Evolutionary conservation across 495 filamentous ascomycete genomes (phyloP).

Genomic region (Umbilicaria muhlenbergii): DNA sequence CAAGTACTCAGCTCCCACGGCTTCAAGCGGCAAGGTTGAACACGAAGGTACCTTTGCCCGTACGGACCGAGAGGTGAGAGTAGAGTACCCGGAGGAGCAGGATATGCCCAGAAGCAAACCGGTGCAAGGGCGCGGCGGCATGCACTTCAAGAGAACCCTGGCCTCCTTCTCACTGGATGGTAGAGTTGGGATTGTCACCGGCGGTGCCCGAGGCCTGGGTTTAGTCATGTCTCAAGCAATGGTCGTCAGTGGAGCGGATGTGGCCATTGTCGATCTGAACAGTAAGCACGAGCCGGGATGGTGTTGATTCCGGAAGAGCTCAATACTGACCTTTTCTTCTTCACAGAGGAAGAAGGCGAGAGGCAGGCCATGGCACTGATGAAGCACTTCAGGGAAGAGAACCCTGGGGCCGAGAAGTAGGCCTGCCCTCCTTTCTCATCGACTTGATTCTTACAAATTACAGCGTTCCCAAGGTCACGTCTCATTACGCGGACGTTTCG

Average conservation of each 20-base stretch:
- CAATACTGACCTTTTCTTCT: slow-evolving; percentile 5
- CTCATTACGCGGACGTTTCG: slow-evolving; percentile 80
- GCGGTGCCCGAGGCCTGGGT: slow-evolving; percentile 72
- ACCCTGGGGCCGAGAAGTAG: slow-evolving; percentile 58
- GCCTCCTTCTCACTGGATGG: slow-evolving; percentile 66
- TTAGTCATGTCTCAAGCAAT: slow-evolving; percentile 86
- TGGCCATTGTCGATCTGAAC: slow-evolving; percentile 88
- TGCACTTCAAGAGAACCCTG: slow-evolving; percentile 56
- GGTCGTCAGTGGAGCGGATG: slow-evolving; percentile 70
- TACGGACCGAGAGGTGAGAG: slow-evolving; percentile 59
- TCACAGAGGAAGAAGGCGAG: slow-evolving; percentile 65
- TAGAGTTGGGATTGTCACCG: slow-evolving; percentile 65
- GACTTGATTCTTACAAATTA: background rate
- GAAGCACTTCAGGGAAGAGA: slow-evolving; percentile 56
- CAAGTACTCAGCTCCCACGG: slow-evolving; percentile 8
- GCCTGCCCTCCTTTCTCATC: slow-evolving; percentile 9
- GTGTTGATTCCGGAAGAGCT: background rate
- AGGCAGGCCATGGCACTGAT: slow-evolving; percentile 56
- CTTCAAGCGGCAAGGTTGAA: slow-evolving; percentile 7
- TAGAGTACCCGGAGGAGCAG: slow-evolving; percentile 58
- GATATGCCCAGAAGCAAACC: slow-evolving; percentile 49
- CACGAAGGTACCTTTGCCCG: slow-evolving; percentile 46
- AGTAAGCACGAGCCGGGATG: slow-evolving; percentile 34
- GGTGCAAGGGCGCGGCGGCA: slow-evolving; percentile 54
- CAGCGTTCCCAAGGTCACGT: slow-evolving; percentile 68